Evolutionary conservation across 768 basidiomycete genomes (phyloP).

Genomic region (Dendrothele bispora): DNA sequence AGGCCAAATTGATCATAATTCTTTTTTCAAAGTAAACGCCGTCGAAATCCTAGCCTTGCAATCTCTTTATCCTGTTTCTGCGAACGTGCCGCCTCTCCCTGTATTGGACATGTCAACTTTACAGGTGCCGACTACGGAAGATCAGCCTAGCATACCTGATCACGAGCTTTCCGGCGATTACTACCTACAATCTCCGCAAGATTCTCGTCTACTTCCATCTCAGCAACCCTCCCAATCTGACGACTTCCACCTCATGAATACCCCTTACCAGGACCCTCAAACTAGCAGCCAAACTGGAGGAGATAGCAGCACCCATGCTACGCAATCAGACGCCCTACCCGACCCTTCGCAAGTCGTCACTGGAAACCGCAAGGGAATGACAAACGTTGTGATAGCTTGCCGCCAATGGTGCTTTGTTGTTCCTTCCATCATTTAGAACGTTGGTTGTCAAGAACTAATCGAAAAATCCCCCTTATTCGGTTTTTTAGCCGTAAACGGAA

Average conservation of each 20-base stretch:
- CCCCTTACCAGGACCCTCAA: conserved; percentile 42
- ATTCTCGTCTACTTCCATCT: no score
- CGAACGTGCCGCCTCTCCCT: conserved; percentile 47
- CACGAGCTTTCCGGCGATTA: conserved; percentile 47
- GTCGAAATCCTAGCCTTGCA: conserved; percentile 48
- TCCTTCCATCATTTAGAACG: conserved; percentile 40
- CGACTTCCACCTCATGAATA: conserved; percentile 38
- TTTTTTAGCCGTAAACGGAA: conserved; percentile 72
- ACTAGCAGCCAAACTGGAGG: conserved; percentile 33
- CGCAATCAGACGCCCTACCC: conserved; percentile 28
- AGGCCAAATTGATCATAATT: conserved; percentile 41
- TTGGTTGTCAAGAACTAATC: conserved; percentile 35
- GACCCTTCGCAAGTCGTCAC: conserved; percentile 29
- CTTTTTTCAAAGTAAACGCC: conserved; percentile 48
- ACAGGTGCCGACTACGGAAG: conserved; percentile 42
- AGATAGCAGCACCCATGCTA: conserved; percentile 32
- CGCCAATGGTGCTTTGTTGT: conserved; percentile 81
- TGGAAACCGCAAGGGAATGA: conserved; percentile 55
- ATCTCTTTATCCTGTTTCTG: conserved; percentile 48
- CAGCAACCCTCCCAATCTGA: no score
- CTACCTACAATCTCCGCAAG: conserved; percentile 37
- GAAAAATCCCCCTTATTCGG: no score
- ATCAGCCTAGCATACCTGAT: conserved; percentile 41
- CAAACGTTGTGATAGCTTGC: conserved; percentile 79
- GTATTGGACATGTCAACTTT: conserved; percentile 45